Conservation (phyloP, 208 protist species). For the Trichomonas gallinae region DNA sequence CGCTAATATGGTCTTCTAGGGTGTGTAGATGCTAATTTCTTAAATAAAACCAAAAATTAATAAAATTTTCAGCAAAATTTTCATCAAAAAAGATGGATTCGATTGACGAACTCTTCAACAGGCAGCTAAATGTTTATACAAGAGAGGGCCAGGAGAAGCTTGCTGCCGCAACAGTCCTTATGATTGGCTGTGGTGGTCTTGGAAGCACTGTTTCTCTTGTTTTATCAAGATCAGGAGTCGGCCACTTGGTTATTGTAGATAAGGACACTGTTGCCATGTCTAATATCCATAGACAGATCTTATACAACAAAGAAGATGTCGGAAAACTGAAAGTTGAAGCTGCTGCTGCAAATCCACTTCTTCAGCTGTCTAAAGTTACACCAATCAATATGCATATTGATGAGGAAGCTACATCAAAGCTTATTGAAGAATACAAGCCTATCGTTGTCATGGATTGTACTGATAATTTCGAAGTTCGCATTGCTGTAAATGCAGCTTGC, state of each 20-base stretch:
- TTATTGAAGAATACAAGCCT: not conserved
- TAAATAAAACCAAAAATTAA: too few species aligned
- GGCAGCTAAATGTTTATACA: not conserved
- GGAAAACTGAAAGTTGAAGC: not conserved
- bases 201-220: not conserved
- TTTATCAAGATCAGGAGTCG: not conserved
- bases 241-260: not conserved
- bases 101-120: not conserved
- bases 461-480: not conserved
- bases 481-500: not conserved
- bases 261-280: not conserved
- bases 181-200: not conserved
- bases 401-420: not conserved
- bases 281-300: not conserved
- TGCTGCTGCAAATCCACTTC: not conserved
- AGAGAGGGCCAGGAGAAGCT: not conserved
- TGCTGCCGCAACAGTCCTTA: not conserved
- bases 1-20: too few species aligned
- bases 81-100: not conserved
- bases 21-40: too few species aligned
- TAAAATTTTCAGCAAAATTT: too few species aligned
- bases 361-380: not conserved
- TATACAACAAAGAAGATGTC: not conserved
- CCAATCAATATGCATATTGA: not conserved
- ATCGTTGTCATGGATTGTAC: slow-evolving; percentile 7